Conservation (phyloP, 345 rosid species). For the Clarkia xantiana region DNA sequence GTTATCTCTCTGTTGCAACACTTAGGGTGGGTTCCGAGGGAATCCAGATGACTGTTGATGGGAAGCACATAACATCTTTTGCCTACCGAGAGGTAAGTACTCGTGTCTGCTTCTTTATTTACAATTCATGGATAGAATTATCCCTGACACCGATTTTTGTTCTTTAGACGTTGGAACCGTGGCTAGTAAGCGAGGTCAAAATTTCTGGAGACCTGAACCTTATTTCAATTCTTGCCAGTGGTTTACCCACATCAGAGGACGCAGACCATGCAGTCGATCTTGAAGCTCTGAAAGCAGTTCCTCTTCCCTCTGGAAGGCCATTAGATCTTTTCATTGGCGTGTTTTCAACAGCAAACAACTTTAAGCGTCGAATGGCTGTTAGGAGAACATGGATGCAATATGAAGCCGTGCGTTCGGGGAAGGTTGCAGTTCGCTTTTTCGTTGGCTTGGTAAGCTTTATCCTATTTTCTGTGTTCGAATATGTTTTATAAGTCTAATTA, state of each 20-base stretch:
- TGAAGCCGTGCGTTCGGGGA: conserved; percentile 58
- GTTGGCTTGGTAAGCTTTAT: conserved; percentile 78
- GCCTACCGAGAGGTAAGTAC: conserved; percentile 77
- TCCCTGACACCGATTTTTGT: conserved; percentile 12
- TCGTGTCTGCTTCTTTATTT: conserved; percentile 8
- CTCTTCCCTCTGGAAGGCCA: conserved; percentile 35
- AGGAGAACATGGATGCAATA: conserved; percentile 99
- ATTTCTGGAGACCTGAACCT: conserved; percentile 67
- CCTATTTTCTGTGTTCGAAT: too few relatives aligned
- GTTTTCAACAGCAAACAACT: conserved; percentile 90
- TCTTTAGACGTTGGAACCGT: conserved; percentile 82
- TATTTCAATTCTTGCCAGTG: conserved; percentile 66
- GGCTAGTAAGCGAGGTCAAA: conserved; percentile 86
- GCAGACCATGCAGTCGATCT: conserved; percentile 62
- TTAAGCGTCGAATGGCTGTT: conserved; percentile 91
- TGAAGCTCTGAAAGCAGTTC: conserved; percentile 50
- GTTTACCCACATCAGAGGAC: conserved; percentile 88
- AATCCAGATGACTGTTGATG: conserved; percentile 88
- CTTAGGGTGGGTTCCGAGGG: conserved; percentile 86
- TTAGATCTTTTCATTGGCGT: conserved; percentile 82
- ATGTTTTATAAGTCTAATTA: too few relatives aligned
- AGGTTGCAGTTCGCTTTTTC: conserved; percentile 83
- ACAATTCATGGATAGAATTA: conserved; percentile 3
- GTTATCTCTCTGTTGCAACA: conserved; percentile 70
- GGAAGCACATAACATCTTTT: conserved; percentile 90